Base-by-base conservation (phyloP, 2,329 filamentous ascomycete species). In the Apiospora kogelbergensis region DNA sequence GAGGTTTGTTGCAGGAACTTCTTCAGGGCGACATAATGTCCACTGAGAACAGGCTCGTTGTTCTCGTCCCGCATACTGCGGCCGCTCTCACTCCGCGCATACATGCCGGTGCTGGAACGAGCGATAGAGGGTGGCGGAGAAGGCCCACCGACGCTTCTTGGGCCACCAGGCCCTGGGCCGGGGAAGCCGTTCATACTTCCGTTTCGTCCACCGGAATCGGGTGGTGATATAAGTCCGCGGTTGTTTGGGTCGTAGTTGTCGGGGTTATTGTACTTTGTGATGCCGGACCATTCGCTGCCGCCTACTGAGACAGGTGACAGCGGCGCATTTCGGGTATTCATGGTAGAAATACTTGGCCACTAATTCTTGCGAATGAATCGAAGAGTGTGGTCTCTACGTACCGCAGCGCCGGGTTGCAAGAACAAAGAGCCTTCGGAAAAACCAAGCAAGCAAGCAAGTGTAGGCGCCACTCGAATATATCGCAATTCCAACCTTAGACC, bases 81-180 rank as follows among this genome's bases (percentile, higher is more conserved):
- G 70, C 88, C 89, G 78, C 89, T 91, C 76, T 90, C 90, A 79
- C 86, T 88, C 84, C 89, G 80, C 77, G 89, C 83, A 84, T 91
- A 94, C 71, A 91, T 80, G 69, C 93, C 94, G 78, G 92, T 91
- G 80, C 94, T 98, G 66, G 93, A 97, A 72, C 93, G 88, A 71
- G 92, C 93, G 74, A 98, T 86, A 6, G 95, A 98, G 72, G 91
- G 93, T 33, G 96, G 95, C 68, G 95, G 95, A 66, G 95, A 98
- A 67, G 95, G 89, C 33, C 86, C 88, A 73, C 87, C 88, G 71
- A 82, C 83, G 78, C 83, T 88, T 81, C 84, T 85, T 80, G 84
- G 87, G 71, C 82, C 85, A 41, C 86, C 78, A 66, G 87, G 83
- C 44, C 65, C 65, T 17, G 65, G 65, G 44, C 65, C 65, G 42